Evolutionary conservation across 2,329 filamentous ascomycete species (phyloP).

Genomic region (Phialophora macrospora): DNA sequence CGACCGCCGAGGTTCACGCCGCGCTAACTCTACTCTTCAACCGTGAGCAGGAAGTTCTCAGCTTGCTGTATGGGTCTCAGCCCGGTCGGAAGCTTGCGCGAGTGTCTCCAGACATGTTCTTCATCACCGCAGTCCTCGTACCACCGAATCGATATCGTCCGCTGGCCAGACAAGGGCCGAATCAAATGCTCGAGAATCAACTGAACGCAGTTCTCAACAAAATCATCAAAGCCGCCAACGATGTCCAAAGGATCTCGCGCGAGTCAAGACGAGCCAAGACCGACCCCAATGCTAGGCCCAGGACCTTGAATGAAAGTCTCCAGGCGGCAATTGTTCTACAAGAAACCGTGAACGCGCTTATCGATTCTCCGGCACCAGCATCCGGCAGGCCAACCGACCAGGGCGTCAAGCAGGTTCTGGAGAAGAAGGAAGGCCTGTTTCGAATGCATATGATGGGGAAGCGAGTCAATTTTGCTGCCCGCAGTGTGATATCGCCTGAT

Average conservation of each 20-base stretch:
- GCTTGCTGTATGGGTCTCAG: constrained; percentile 82
- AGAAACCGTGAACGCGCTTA: constrained; percentile 87
- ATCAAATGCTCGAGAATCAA: constrained; percentile 82
- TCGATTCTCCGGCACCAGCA: constrained; percentile 85
- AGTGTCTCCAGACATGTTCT: constrained; percentile 89
- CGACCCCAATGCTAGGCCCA: constrained; percentile 58
- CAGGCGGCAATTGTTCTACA: constrained; percentile 83
- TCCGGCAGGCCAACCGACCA: constrained; percentile 81
- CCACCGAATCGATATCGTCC: constrained; percentile 92
- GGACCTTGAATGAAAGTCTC: constrained; percentile 73
- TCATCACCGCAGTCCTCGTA: constrained; percentile 82
- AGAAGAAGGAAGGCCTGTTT: constrained; percentile 98
- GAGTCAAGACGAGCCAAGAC: constrained; percentile 58
- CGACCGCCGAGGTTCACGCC: constrained; percentile 79
- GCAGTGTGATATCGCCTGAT: constrained; percentile 97
- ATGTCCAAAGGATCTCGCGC: constrained; percentile 73
- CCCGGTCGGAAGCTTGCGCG: constrained; percentile 62
- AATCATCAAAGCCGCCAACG: constrained; percentile 76
- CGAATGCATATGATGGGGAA: constrained; percentile 99
- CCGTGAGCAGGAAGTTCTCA: constrained; percentile 81
- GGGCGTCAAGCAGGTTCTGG: constrained; percentile 95
- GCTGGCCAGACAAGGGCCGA: constrained; percentile 78
- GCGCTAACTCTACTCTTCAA: constrained; percentile 79
- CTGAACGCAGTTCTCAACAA: constrained; percentile 87
- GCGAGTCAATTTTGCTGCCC: constrained; percentile 96